Evolutionary conservation across 345 rosid species (phyloP).

Genomic region (Lepidium didymum): DNA sequence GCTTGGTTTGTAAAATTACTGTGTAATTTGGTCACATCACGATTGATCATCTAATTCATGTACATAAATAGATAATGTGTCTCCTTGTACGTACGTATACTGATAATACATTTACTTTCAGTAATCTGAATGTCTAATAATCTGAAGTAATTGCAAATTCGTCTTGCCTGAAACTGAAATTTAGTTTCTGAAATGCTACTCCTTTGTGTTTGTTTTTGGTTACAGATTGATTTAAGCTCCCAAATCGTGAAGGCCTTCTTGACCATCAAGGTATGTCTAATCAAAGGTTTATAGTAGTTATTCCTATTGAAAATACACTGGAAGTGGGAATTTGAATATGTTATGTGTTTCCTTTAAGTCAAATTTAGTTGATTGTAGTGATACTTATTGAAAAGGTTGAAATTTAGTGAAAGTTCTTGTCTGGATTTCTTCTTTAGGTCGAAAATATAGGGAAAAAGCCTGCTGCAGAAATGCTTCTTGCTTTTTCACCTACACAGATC

Average conservation of each 20-base stretch:
- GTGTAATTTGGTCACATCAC: background rate
- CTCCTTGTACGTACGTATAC: background rate
- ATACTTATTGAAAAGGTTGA: background rate
- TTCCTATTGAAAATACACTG: background rate
- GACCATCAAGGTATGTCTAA: conserved; percentile 68
- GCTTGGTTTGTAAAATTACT: background rate
- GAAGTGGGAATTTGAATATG: background rate
- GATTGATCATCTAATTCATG: background rate
- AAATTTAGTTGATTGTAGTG: background rate
- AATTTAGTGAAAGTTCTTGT: background rate
- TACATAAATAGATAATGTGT: background rate
- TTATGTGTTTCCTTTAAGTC: background rate
- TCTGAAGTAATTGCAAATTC: background rate
- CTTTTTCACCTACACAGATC: conserved; percentile 70
- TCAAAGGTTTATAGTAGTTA: background rate
- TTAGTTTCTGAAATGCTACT: background rate
- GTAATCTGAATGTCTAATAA: background rate
- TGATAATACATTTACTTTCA: background rate
- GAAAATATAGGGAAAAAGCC: conserved; percentile 61
- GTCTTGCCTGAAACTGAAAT: background rate
- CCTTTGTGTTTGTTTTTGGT: conserved; percentile 9
- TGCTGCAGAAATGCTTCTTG: conserved; percentile 70
- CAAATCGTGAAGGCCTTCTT: conserved; percentile 80
- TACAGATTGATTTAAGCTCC: conserved; percentile 90
- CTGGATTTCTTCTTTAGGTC: conserved; percentile 41